Base-by-base conservation (phyloP, 345 rosid genomes). In the Citrus cavaleriei region DNA sequence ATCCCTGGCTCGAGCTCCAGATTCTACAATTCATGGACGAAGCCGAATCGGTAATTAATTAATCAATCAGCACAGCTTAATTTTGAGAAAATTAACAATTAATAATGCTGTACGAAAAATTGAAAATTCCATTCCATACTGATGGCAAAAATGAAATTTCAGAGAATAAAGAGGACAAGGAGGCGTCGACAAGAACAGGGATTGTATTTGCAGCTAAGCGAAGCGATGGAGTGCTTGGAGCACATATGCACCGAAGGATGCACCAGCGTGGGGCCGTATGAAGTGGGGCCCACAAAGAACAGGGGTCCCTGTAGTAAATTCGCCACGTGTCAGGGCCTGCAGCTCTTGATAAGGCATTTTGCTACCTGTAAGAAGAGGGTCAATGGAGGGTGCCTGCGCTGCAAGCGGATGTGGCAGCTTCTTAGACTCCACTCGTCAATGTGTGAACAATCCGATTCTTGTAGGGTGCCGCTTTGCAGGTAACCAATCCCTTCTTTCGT, bases 391-490 rank as follows among this genome's bases (percentile, higher is more conserved):
- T 95, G 99, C 83, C 59, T 82, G 2, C 84, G 93, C 19, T 93
- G 99, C 81, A 92, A 89, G 83, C 74, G 97, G 79, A 86, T 95
- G 98, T 84, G 94, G 95, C 98, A 90, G 86, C 95, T 95, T 35
- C 88, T 95, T 19, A 86, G 91, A 83, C 98, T 95, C 55, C 99
- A 95, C 80, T 84, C 97, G 16, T 88, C 86, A 0, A 80, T 91
- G 4, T 95, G 99, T 25, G 93, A 92, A 73, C 91, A 86, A 22
- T 68, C 79, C 0, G 89, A 88, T 40, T 81, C 87, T 70, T 95
- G 99, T 87, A 80, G 82, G 30, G 93, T 95, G 61, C 99, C 98
- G 9, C 98, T 95, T 79, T 95, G 98, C 94, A 89, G 98, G 98
- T 95, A 86, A 81, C 37, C 65, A 10, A 19, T 35, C 59, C 60